A percentile compares a stretch with the other conserved stretches of the same genome.
Conservation (phyloP, 78 protist genomes). For the Monosiga brevicollis region DNA sequence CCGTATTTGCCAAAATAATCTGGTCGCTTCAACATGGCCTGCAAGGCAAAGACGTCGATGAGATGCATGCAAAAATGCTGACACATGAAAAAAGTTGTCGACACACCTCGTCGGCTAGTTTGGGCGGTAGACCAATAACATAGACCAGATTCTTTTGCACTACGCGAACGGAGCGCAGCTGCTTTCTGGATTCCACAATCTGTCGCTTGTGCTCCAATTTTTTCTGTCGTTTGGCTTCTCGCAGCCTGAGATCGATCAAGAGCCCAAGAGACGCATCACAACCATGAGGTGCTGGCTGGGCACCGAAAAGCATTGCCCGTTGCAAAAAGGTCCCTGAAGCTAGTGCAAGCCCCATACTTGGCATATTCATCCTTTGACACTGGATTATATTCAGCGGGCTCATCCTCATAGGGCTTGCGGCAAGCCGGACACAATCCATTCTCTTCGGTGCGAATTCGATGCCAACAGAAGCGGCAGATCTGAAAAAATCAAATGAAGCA, state of each 20-base stretch:
- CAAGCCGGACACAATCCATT: conserved; percentile 85
- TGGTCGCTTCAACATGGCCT: conserved; percentile 7
- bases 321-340: too few relatives aligned
- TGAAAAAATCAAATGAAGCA: too few relatives aligned
- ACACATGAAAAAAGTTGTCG: too few relatives aligned
- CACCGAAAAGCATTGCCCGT: too few relatives aligned
- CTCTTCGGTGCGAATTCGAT: conserved; percentile 61
- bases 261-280: too few relatives aligned
- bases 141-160: conserved; percentile 81
- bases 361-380: conserved; percentile 8
- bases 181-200: conserved; percentile 15
- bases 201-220: conserved; percentile 1
- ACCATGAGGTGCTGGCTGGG: too few relatives aligned
- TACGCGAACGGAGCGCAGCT: conserved; percentile 71
- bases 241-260: too few relatives aligned
- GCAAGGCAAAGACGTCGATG: too few relatives aligned
- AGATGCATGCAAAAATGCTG: too few relatives aligned
- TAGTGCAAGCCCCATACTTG: not conserved
- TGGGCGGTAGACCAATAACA: conserved; percentile 73
- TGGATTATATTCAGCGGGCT: conserved; percentile 38
- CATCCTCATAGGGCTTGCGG: conserved; percentile 45
- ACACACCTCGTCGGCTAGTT: conserved; percentile 66
- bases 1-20: conserved; percentile 89
- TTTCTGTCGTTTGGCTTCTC: conserved; percentile 12
- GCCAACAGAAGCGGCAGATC: conserved; percentile 84